phyloP scores from a whole-genome alignment of 108 stramenopile genomes.

The Craspedostauros australis region DNA sequence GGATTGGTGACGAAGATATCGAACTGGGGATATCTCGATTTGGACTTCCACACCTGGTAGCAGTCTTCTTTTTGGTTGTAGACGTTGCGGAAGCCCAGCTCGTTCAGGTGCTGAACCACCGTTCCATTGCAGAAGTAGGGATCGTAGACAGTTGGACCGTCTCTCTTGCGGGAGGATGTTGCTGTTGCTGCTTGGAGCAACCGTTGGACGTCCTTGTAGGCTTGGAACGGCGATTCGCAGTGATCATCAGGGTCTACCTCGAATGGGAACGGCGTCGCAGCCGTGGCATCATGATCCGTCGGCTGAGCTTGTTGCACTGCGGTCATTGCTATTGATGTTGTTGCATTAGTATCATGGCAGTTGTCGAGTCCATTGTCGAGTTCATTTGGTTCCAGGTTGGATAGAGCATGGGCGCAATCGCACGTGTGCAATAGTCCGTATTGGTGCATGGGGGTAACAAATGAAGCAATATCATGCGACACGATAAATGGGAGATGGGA shows the following conservation, averaged over 20 bases:
- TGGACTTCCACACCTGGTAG: constrained; percentile 51
- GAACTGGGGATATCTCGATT: constrained; percentile 49
- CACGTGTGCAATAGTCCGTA: not conserved
- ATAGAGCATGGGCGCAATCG: not conserved
- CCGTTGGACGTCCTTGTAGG: constrained; percentile 84
- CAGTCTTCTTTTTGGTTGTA: constrained; percentile 83
- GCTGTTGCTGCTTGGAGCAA: constrained; percentile 46
- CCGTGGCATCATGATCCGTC: not conserved
- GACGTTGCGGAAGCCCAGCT: constrained; percentile 85
- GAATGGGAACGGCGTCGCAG: constrained; percentile 56
- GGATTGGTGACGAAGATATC: constrained; percentile 95
- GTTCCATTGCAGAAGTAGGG: constrained; percentile 97
- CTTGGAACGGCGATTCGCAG: constrained; percentile 89
- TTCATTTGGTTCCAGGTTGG: not conserved
- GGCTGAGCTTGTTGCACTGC: not conserved
- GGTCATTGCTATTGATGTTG: no score
- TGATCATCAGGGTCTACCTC: constrained; percentile 87
- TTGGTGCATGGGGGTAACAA: not conserved
- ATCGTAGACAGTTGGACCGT: constrained; percentile 78
- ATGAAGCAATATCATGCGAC: not conserved
- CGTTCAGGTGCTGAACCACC: constrained; percentile 57
- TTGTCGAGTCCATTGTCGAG: not conserved
- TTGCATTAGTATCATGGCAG: not conserved
- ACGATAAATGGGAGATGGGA: not conserved
- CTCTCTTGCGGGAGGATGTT: not conserved